Evolutionary conservation across 352 stramenopile species (phyloP).

Genomic region (Globisporangium echinulatum): DNA sequence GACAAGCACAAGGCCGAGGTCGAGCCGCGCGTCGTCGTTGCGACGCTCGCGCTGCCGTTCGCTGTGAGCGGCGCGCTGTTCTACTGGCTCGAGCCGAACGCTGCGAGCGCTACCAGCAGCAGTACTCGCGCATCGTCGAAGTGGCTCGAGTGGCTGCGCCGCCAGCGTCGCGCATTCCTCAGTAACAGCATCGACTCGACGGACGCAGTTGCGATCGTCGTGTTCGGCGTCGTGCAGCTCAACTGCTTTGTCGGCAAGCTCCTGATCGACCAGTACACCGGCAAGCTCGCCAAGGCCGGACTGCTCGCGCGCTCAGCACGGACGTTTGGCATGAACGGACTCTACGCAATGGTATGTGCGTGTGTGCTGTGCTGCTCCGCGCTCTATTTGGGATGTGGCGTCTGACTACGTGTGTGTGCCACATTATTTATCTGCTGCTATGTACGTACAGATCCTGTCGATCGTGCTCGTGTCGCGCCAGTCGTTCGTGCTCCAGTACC

Average conservation of each 20-base stretch:
- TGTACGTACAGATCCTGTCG: conserved; percentile 28
- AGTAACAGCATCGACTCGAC: conserved; percentile 32
- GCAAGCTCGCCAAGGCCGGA: conserved; percentile 59
- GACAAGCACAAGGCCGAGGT: conserved; percentile 30
- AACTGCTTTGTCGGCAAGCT: conserved; percentile 62
- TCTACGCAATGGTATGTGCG: conserved; percentile 28
- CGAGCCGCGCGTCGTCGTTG: conserved; percentile 34
- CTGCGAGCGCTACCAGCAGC: background rate
- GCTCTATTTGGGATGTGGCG: too few relatives aligned
- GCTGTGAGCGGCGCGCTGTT: conserved; percentile 27
- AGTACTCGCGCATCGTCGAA: background rate
- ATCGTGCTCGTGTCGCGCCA: conserved; percentile 50
- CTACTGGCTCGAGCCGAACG: conserved; percentile 24
- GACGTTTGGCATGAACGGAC: conserved; percentile 66
- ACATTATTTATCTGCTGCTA: too few relatives aligned
- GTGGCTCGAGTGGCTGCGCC: conserved; percentile 20
- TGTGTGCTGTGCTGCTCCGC: too few relatives aligned
- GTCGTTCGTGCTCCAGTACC: conserved; percentile 61
- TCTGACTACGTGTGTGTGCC: background rate
- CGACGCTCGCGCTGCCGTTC: conserved; percentile 34
- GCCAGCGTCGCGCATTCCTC: conserved; percentile 16
- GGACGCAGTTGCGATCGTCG: conserved; percentile 31
- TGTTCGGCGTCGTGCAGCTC: conserved; percentile 51
- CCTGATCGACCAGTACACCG: conserved; percentile 51
- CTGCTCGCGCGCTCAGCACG: conserved; percentile 37